phyloP scores from a whole-genome alignment of 345 rosid species.

The Eucalyptus curtisii region DNA sequence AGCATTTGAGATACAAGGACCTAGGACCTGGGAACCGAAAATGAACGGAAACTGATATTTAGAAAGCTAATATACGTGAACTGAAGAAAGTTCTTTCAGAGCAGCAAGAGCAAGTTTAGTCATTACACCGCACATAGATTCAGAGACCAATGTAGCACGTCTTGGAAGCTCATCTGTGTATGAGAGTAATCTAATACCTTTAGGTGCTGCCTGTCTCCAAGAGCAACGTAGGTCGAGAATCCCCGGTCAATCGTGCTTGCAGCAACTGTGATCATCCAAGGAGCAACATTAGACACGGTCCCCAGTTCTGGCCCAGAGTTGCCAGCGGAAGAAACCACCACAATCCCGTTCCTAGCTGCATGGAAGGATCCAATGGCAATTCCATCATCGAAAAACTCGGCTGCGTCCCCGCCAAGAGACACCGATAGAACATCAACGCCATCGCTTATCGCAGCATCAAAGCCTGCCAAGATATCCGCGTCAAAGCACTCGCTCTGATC shows the following conservation, averaged over 20 bases:
- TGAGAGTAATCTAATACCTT: background rate
- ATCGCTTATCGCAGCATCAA: slow-evolving; percentile 28
- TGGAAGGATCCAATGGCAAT: slow-evolving; percentile 31
- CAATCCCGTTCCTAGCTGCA: slow-evolving; percentile 17
- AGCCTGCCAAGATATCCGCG: slow-evolving; percentile 17
- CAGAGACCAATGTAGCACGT: background rate
- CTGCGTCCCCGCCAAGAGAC: slow-evolving; percentile 10
- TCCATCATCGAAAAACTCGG: slow-evolving; percentile 7
- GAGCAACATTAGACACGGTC: slow-evolving; percentile 18
- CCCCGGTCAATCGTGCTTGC: slow-evolving; percentile 26
- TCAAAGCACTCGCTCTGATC: slow-evolving; percentile 6
- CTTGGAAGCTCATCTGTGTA: background rate
- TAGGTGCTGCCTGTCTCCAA: slow-evolving; percentile 22
- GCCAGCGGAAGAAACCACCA: slow-evolving; percentile 26
- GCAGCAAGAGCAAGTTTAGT: background rate
- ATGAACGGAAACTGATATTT: background rate
- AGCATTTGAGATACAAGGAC: background rate
- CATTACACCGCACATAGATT: background rate
- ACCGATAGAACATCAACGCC: slow-evolving; percentile 36
- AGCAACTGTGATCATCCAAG: slow-evolving; percentile 34
- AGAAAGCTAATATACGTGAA: background rate
- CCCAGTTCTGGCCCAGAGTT: slow-evolving; percentile 11
- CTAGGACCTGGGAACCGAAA: background rate
- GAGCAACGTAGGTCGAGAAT: slow-evolving; percentile 13
- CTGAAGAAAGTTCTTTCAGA: background rate